phyloP scores from a whole-genome alignment of 805 yeast genomes.

The Metschnikowia cubensis region DNA sequence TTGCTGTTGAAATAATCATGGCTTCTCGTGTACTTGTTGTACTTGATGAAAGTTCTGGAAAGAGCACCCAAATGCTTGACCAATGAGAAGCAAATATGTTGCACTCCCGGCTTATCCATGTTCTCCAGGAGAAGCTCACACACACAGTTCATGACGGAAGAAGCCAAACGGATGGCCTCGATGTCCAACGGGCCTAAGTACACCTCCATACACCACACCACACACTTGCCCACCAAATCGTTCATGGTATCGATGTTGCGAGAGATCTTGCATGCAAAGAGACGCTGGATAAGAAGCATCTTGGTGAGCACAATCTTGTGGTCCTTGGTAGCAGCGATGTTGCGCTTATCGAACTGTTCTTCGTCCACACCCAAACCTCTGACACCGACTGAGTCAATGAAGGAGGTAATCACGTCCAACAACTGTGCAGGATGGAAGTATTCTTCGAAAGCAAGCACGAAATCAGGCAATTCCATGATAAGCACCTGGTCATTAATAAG shows the following conservation, averaged over 20 bases:
- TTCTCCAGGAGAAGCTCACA: slow-evolving; percentile 37
- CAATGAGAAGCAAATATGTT: slow-evolving; percentile 43
- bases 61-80: slow-evolving; percentile 53
- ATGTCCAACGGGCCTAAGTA: slow-evolving; percentile 48
- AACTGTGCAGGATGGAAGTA: slow-evolving; percentile 38
- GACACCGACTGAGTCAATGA: slow-evolving; percentile 53
- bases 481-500: slow-evolving; percentile 61
- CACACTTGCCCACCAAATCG: slow-evolving; percentile 41
- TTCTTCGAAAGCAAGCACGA: slow-evolving; percentile 44
- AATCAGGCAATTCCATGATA: slow-evolving; percentile 56
- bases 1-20: slow-evolving; percentile 50
- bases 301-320: slow-evolving; percentile 55
- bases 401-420: slow-evolving; percentile 38
- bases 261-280: slow-evolving; percentile 39
- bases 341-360: slow-evolving; percentile 20
- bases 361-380: slow-evolving; percentile 51
- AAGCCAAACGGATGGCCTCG: slow-evolving; percentile 62
- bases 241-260: slow-evolving; percentile 22
- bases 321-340: slow-evolving; percentile 42
- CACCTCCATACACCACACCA: slow-evolving; percentile 58
- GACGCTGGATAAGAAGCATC: slow-evolving; percentile 56
- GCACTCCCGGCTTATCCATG: slow-evolving; percentile 25
- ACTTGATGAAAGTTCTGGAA: slow-evolving; percentile 47
- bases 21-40: slow-evolving; percentile 47
- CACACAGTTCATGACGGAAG: slow-evolving; percentile 52